Evolutionary conservation across 139 green algal species (phyloP), one percentile per base, ranked within the genome.

Genomic region (Chlamydomonas incerta): DNA sequence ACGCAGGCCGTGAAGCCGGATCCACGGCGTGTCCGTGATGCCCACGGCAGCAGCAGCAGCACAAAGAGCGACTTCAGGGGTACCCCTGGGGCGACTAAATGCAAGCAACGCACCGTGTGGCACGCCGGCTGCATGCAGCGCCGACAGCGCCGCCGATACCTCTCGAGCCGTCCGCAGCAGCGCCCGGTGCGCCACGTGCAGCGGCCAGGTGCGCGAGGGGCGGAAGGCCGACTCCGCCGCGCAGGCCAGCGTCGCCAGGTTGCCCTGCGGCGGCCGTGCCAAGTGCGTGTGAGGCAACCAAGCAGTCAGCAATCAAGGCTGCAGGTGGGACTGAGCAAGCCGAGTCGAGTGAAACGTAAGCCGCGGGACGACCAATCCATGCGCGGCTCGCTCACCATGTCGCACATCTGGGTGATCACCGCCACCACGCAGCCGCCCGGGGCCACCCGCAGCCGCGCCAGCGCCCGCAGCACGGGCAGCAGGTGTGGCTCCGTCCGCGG

Each of bases 91-190:
- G n/a, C n/a, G n/a, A n/a, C n/a, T n/a, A n/a, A n/a, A n/a, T n/a
- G n/a, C n/a, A n/a, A n/a, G 41, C 63, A 82, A 62, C 31, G 60
- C 35, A 26, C 75, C 75, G 60, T 82, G 75, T 35, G 60, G 5
- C 1, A 82, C 93, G 90, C 87, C 89, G 23, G 73, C 33, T 0
- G 69, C 62, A 67, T 97, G 94, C 28, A 96, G 86, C 80, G 93
- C 69, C n/a, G 47, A 9, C 52, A 91, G 33, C 15, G 41, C 87
- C 24, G 47, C 13, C 15, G 82, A 74, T 0, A 91, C 28, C 71
- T 91, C 87, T 0, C 81, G 69, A 0, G 73, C 72, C n/a, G 86
- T 90, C 29, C 83, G 83, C 83, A 88, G 83, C 68, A 80, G 35
- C 20, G 83, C 63, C 14, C 73, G 63, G 63, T 83, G 83, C 50